phyloP scores from a whole-genome alignment of 1,284 basidiomycete species.

The Cryptococcus sp. region DNA sequence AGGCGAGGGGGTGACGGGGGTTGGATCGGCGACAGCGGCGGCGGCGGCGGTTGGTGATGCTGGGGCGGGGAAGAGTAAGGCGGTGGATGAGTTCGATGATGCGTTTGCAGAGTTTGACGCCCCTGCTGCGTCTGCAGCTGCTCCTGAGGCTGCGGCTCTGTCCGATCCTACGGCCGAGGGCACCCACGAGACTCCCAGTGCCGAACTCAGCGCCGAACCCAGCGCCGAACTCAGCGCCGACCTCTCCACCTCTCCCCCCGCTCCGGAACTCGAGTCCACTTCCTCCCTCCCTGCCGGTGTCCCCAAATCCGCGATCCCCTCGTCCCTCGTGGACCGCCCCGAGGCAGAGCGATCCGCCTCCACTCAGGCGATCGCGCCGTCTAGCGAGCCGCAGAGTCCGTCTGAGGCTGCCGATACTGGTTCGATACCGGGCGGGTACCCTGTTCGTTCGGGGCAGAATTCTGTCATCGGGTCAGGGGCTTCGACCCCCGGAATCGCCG shows the following conservation, averaged over 20 bases:
- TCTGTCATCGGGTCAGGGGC: not conserved
- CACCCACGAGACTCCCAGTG: no score
- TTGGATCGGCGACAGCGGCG: no score
- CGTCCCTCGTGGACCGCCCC: constrained; percentile 20
- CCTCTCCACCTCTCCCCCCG: not conserved
- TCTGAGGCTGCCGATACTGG: not conserved
- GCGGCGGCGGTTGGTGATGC: not conserved
- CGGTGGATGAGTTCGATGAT: constrained; percentile 43
- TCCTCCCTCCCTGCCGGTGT: constrained; percentile 24
- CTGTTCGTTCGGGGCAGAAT: not conserved
- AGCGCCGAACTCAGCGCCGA: not conserved
- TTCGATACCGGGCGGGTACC: constrained; percentile 2
- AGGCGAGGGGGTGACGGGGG: not conserved
- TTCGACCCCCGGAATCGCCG: not conserved
- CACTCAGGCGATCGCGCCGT: constrained; percentile 37
- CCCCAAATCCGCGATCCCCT: constrained; percentile 30
- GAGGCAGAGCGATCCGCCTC: constrained; percentile 33
- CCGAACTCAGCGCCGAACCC: no score
- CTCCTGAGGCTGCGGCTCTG: not conserved
- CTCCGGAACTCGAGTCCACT: not conserved
- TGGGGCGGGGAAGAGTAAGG: not conserved
- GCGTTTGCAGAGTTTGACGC: constrained; percentile 66
- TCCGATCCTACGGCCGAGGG: constrained; percentile 1
- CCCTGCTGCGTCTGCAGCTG: constrained; percentile 53
- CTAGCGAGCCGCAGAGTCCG: constrained; percentile 29